Conservation (phyloP, 495 filamentous ascomycete species). For the Annulohypoxylon maeteangense region DNA sequence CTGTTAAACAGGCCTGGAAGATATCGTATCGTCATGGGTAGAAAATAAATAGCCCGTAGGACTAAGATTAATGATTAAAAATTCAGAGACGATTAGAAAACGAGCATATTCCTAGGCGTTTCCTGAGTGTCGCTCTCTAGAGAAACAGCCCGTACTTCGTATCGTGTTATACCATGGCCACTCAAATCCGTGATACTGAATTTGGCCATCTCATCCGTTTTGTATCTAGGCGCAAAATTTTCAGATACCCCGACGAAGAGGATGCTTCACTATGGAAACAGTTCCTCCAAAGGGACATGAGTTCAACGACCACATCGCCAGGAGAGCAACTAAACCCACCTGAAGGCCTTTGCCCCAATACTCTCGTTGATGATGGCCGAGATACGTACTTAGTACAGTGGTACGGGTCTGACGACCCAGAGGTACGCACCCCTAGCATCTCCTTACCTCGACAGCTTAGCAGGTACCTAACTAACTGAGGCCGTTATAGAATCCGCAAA, state of each 20-base stretch:
- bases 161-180: conserved; percentile 5
- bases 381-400: conserved; percentile 33
- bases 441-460: not conserved
- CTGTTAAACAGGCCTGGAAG: not conserved
- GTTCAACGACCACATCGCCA: not conserved
- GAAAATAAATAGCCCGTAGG: not conserved
- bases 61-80: not conserved
- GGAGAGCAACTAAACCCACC: not conserved
- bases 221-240: conserved; percentile 21
- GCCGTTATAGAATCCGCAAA: conserved; percentile 40
- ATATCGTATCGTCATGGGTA: not conserved
- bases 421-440: conserved; percentile 21
- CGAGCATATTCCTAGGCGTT: not conserved
- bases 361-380: not conserved
- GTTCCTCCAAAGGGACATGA: conserved; percentile 1
- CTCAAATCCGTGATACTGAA: conserved; percentile 25
- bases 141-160: not conserved
- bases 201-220: conserved; percentile 37
- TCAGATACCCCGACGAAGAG: conserved; percentile 38
- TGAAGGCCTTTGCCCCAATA: not conserved
- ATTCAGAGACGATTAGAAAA: not conserved
- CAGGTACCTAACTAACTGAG: not conserved
- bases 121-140: not conserved
- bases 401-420: conserved; percentile 43
- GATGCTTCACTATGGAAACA: conserved; percentile 32